These are phyloP conservation scores for Hevea brasiliensis DNA, from an alignment of 345 rosid genomes.

Conservation along the genomic window DNA sequence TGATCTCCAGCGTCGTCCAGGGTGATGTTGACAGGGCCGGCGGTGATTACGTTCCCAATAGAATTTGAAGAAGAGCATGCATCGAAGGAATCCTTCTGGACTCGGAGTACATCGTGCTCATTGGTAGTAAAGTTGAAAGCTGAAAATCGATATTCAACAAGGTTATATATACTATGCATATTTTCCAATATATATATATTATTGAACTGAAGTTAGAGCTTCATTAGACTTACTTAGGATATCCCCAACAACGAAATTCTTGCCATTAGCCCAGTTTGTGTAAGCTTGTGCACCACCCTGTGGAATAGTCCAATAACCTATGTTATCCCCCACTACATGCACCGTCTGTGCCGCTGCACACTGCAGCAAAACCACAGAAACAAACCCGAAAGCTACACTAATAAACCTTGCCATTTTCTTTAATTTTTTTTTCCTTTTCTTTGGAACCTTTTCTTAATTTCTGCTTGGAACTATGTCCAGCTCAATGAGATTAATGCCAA, in stretches of 20 bases:
- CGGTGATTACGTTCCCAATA: conserved; percentile 14
- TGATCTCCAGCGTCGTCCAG: conserved; percentile 19
- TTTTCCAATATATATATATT: too few relatives aligned
- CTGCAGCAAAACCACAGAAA: conserved; percentile 17
- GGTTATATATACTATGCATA: background rate
- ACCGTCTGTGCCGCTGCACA: conserved; percentile 32
- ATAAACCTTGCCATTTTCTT: background rate
- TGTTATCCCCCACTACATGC: conserved; percentile 40
- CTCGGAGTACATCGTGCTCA: conserved; percentile 10
- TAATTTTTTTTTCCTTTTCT: too few relatives aligned
- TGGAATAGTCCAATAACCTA: conserved; percentile 40
- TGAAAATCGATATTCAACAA: background rate
- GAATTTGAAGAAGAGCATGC: conserved; percentile 9
- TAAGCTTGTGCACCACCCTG: conserved; percentile 16
- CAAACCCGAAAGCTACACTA: conserved; percentile 13
- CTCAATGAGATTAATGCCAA: too few relatives aligned
- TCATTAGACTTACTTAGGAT: conserved; percentile 26
- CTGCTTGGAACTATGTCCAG: too few relatives aligned
- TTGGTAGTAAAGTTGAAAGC: conserved; percentile 39
- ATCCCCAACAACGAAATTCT: conserved; percentile 43
- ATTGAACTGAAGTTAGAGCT: too few relatives aligned
- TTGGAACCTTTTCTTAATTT: too few relatives aligned
- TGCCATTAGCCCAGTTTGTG: conserved; percentile 28
- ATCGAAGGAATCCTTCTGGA: conserved; percentile 7
- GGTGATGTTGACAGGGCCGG: conserved; percentile 28